These are phyloP conservation scores for Psilocybe subaeruginosa DNA, from an alignment of 768 basidiomycete species.

Conservation along the genomic window DNA sequence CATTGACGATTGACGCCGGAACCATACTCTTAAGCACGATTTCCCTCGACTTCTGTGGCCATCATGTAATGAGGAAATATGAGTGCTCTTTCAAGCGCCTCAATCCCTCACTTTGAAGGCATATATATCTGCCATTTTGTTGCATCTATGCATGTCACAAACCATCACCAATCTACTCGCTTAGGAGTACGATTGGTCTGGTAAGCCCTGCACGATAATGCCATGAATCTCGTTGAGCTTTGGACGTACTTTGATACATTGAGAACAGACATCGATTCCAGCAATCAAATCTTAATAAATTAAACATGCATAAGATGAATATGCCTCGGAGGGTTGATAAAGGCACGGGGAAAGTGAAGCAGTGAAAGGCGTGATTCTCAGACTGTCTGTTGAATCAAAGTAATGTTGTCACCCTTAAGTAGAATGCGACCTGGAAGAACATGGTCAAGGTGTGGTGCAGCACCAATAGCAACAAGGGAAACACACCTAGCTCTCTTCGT, in stretches of 20 bases:
- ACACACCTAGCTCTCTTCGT: slow-evolving; percentile 78
- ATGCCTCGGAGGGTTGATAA: neutral
- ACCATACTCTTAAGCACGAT: neutral
- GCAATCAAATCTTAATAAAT: neutral
- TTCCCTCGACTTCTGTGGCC: too few species aligned
- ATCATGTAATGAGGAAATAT: neutral
- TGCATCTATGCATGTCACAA: neutral
- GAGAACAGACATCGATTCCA: neutral
- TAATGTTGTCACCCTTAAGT: slow-evolving; percentile 97
- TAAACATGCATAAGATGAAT: neutral
- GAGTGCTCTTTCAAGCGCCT: too few species aligned
- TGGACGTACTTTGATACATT: neutral
- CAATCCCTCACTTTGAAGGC: too few species aligned
- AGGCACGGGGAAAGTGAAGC: neutral
- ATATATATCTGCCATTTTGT: too few species aligned
- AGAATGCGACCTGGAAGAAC: slow-evolving; percentile 79
- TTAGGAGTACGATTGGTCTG: too few species aligned
- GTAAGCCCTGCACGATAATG: too few species aligned
- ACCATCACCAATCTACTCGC: too few species aligned
- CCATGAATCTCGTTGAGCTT: too few species aligned
- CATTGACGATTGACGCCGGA: neutral
- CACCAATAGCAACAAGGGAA: slow-evolving; percentile 6
- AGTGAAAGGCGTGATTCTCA: slow-evolving; percentile 7
- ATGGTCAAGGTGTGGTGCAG: slow-evolving; percentile 1
- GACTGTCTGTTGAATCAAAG: slow-evolving; percentile 80